A percentile compares a stretch with the other conserved stretches of the same genome.
These are phyloP conservation scores for Yamadazyma takamatsuzukensis DNA, from an alignment of 805 yeast genomes.

Conservation along the genomic window DNA sequence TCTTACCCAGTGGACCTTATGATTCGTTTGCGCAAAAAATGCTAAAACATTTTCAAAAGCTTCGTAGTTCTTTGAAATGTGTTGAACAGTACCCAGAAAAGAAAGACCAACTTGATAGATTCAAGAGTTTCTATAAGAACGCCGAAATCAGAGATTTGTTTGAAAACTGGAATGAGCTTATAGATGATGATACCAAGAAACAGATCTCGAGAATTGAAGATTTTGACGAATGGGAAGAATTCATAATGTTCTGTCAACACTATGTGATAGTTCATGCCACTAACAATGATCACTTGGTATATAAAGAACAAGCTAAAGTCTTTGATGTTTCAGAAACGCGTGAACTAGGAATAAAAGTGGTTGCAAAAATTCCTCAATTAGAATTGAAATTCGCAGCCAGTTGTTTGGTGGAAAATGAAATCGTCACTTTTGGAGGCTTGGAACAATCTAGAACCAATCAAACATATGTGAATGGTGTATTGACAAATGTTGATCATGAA, in stretches of 20 bases:
- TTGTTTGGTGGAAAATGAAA: conserved; percentile 14
- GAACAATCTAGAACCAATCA: conserved; percentile 25
- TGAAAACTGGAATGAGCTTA: conserved; percentile 52
- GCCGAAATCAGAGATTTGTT: conserved; percentile 53
- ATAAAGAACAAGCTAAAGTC: neutral
- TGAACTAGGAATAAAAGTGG: too few relatives aligned
- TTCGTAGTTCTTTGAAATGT: conserved; percentile 67
- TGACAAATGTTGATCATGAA: conserved; percentile 19
- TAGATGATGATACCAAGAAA: conserved; percentile 34
- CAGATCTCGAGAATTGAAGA: conserved; percentile 53
- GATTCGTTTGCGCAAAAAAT: conserved; percentile 74
- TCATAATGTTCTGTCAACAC: conserved; percentile 70
- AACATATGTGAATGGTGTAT: conserved; percentile 6
- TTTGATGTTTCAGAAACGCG: conserved; percentile 3
- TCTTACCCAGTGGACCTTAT: conserved; percentile 56
- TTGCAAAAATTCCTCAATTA: conserved; percentile 1
- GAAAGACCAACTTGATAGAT: conserved; percentile 48
- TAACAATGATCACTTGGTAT: conserved; percentile 23
- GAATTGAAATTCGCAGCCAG: conserved; percentile 44
- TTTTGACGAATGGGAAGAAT: conserved; percentile 85
- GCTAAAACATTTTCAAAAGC: conserved; percentile 65
- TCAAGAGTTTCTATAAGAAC: conserved; percentile 43
- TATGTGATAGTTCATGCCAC: conserved; percentile 67
- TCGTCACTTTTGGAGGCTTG: conserved; percentile 40
- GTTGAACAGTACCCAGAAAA: conserved; percentile 54